phyloP scores from a whole-genome alignment of 169 alveolate genomes.

The Babesia gibsoni region DNA sequence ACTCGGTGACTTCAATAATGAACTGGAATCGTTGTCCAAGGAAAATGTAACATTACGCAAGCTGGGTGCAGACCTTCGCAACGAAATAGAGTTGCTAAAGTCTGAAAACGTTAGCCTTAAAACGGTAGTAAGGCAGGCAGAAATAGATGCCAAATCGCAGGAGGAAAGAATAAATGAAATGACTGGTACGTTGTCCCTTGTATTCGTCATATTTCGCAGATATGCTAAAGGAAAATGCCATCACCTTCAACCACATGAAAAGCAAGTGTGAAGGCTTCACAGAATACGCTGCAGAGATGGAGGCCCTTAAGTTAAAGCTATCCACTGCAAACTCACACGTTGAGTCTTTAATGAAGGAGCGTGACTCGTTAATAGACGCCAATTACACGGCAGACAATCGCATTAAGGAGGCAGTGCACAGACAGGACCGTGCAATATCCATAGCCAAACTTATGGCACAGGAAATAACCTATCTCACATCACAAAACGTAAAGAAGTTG shows the following conservation, averaged over 20 bases:
- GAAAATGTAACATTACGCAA: slow-evolving; percentile 29
- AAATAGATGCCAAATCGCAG: slow-evolving; percentile 39
- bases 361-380: slow-evolving; percentile 9
- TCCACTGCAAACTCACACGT: slow-evolving; percentile 24
- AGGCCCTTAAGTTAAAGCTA: slow-evolving; percentile 25
- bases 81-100: slow-evolving; percentile 22
- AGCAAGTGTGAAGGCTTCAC: slow-evolving; percentile 26
- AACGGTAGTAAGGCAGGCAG: slow-evolving; percentile 45
- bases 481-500: neutral
- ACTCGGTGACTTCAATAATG: slow-evolving; percentile 41
- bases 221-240: slow-evolving; percentile 40
- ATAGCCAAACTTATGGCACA: slow-evolving; percentile 56
- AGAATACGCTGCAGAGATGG: slow-evolving; percentile 27
- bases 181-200: slow-evolving; percentile 22
- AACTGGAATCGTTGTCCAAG: slow-evolving; percentile 40
- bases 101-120: slow-evolving; percentile 43
- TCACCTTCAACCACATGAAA: slow-evolving; percentile 55
- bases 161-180: slow-evolving; percentile 29
- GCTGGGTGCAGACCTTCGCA: slow-evolving; percentile 21
- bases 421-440: slow-evolving; percentile 57
- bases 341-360: slow-evolving; percentile 34
- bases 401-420: slow-evolving; percentile 38
- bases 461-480: neutral
- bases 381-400: slow-evolving; percentile 21
- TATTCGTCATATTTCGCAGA: neutral